Conservation (phyloP, 2,329 filamentous ascomycete genomes). For the Penicillium sclerotigenum region DNA sequence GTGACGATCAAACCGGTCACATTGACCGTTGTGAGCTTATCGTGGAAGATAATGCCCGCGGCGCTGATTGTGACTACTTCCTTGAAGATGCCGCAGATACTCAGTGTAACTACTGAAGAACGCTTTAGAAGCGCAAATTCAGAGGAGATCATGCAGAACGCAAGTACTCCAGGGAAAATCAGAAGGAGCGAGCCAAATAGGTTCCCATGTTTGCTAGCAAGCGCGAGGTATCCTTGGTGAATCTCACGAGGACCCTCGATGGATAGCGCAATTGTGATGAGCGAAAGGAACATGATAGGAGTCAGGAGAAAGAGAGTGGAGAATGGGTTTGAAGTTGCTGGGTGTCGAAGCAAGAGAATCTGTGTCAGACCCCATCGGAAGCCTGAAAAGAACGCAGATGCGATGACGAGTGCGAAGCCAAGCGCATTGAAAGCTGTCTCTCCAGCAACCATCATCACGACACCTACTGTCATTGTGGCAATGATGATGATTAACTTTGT, state of each 20-base stretch:
- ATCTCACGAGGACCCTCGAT: slow-evolving; percentile 76
- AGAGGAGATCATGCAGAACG: slow-evolving; percentile 93
- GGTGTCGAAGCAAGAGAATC: slow-evolving; percentile 88
- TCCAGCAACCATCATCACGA: slow-evolving; percentile 97
- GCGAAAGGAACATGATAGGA: slow-evolving; percentile 86
- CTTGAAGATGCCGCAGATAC: slow-evolving; percentile 97
- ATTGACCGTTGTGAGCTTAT: slow-evolving; percentile 83
- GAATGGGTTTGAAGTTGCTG: slow-evolving; percentile 93
- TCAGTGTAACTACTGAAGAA: slow-evolving; percentile 91
- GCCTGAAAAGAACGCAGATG: slow-evolving; percentile 89
- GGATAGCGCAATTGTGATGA: slow-evolving; percentile 76
- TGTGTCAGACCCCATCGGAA: slow-evolving; percentile 99
- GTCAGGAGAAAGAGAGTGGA: slow-evolving; percentile 97
- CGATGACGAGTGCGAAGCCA: slow-evolving; percentile 89
- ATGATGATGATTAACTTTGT: slow-evolving; percentile 85
- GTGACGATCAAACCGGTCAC: slow-evolving; percentile 83
- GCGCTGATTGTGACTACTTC: slow-evolving; percentile 94
- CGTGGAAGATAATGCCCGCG: slow-evolving; percentile 82
- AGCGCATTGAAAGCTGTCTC: slow-evolving; percentile 84
- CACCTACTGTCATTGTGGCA: slow-evolving; percentile 83
- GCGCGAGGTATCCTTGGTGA: slow-evolving; percentile 59
- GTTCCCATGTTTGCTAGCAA: slow-evolving; percentile 66
- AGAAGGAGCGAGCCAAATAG: slow-evolving; percentile 68
- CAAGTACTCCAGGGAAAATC: slow-evolving; percentile 83
- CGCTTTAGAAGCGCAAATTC: slow-evolving; percentile 95